Evolutionary conservation across 352 stramenopile species (phyloP).

Genomic region (Phytopythium vexans): DNA sequence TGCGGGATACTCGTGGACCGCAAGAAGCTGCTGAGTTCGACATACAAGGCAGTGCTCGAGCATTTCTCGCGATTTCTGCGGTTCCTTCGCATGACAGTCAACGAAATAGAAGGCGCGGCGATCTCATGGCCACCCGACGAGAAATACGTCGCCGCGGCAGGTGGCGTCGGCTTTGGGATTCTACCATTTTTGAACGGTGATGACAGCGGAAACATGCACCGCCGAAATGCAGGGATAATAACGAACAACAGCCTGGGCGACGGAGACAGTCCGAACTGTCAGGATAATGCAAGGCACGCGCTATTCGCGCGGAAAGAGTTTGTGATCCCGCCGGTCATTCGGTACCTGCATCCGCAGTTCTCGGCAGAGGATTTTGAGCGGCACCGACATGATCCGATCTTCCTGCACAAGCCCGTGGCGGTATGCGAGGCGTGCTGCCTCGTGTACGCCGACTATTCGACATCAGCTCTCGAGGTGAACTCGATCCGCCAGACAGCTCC

Average conservation of each 20-base stretch:
- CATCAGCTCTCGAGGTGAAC: slow-evolving; percentile 69
- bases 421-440: slow-evolving; percentile 94
- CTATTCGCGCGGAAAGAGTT: slow-evolving; percentile 48
- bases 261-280: neutral
- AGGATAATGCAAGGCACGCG: neutral
- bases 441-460: slow-evolving; percentile 90
- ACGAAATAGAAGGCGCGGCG: slow-evolving; percentile 36
- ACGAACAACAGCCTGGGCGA: neutral
- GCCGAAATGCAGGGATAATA: neutral
- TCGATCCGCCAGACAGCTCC: slow-evolving; percentile 55
- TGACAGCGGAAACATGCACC: neutral
- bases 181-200: slow-evolving; percentile 13
- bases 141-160: slow-evolving; percentile 85
- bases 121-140: slow-evolving; percentile 90
- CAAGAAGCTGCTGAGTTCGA: slow-evolving; percentile 76
- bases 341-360: slow-evolving; percentile 88
- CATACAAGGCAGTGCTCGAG: slow-evolving; percentile 93
- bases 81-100: slow-evolving; percentile 46
- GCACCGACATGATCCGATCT: slow-evolving; percentile 91
- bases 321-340: slow-evolving; percentile 90
- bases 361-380: slow-evolving; percentile 77
- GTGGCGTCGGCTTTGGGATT: slow-evolving; percentile 92
- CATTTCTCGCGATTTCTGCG: slow-evolving; percentile 91
- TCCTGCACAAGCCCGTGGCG: slow-evolving; percentile 90
- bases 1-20: slow-evolving; percentile 74